These are phyloP conservation scores for Marasmius fiardii DNA, from an alignment of 1,284 basidiomycete species.

Conservation along the genomic window DNA sequence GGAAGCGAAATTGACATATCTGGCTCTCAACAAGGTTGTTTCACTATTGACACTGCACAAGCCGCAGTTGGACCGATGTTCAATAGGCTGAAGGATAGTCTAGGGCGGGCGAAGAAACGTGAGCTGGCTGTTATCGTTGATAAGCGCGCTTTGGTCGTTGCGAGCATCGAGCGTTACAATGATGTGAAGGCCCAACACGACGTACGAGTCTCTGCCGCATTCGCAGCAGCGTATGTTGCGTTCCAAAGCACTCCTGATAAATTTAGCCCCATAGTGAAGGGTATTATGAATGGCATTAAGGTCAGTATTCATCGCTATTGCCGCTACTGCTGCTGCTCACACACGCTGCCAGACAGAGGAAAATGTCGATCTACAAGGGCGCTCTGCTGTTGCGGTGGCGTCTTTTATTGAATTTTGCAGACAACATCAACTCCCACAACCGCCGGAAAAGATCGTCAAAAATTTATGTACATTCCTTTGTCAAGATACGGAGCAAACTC, in stretches of 20 bases:
- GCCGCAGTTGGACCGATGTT: slow-evolving; percentile 72
- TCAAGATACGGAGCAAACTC: slow-evolving; percentile 86
- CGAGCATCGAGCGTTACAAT: slow-evolving; percentile 81
- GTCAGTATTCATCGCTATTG: slow-evolving; percentile 34
- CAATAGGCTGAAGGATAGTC: slow-evolving; percentile 67
- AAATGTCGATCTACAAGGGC: slow-evolving; percentile 85
- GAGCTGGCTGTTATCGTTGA: slow-evolving; percentile 77
- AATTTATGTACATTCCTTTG: slow-evolving; percentile 98
- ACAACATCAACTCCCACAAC: slow-evolving; percentile 56
- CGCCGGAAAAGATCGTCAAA: slow-evolving; percentile 92
- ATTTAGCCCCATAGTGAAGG: slow-evolving; percentile 95
- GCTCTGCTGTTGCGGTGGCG: slow-evolving; percentile 86
- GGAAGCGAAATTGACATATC: slow-evolving; percentile 79
- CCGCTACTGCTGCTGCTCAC: slow-evolving; percentile 3
- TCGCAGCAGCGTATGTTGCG: slow-evolving; percentile 89
- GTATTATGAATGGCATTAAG: slow-evolving; percentile 98
- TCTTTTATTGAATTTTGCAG: slow-evolving; percentile 87
- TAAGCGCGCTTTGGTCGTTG: slow-evolving; percentile 68
- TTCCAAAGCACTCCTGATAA: slow-evolving; percentile 85
- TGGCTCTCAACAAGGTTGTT: slow-evolving; percentile 60
- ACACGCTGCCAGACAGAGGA: slow-evolving; percentile 71
- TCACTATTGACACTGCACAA: slow-evolving; percentile 82
- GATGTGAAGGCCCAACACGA: slow-evolving; percentile 88
- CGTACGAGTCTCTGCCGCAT: slow-evolving; percentile 82
- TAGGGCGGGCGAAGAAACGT: slow-evolving; percentile 76